Conservation (phyloP, 1,284 basidiomycete genomes). For the Lentinula novae-zelandiae region DNA sequence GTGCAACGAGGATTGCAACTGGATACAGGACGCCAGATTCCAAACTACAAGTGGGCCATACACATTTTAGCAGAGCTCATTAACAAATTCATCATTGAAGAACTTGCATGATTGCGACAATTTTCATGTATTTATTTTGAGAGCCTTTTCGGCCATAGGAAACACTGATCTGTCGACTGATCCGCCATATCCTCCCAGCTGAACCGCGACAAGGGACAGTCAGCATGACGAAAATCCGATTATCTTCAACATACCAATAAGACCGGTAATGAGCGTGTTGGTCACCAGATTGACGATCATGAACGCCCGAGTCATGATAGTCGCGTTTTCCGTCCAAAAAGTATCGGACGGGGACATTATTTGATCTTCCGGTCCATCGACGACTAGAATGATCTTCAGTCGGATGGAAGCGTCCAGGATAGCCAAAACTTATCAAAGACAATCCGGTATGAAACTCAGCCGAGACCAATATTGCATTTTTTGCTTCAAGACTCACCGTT, state of each 20-base stretch:
- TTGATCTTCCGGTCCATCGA: no score
- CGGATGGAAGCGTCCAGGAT: neutral
- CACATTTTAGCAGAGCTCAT: neutral
- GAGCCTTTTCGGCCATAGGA: neutral
- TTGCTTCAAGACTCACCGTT: neutral
- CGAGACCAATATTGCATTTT: no score
- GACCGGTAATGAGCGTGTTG: neutral
- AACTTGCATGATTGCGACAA: no score
- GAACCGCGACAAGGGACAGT: neutral
- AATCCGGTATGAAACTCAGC: no score
- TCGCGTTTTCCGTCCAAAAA: neutral
- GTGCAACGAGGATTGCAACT: neutral
- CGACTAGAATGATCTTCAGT: neutral
- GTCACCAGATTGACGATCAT: neutral
- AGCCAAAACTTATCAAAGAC: neutral
- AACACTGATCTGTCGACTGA: neutral
- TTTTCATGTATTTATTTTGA: no score
- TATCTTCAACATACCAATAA: neutral
- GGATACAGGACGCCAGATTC: constrained; percentile 6
- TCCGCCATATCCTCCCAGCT: constrained; percentile 5
- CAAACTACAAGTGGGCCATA: neutral
- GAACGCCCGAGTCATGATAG: neutral
- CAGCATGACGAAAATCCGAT: neutral
- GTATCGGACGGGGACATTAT: neutral
- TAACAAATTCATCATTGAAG: no score